These are phyloP conservation scores for Xylaria acuta DNA, from an alignment of 495 filamentous ascomycete genomes.

Conservation along the genomic window DNA sequence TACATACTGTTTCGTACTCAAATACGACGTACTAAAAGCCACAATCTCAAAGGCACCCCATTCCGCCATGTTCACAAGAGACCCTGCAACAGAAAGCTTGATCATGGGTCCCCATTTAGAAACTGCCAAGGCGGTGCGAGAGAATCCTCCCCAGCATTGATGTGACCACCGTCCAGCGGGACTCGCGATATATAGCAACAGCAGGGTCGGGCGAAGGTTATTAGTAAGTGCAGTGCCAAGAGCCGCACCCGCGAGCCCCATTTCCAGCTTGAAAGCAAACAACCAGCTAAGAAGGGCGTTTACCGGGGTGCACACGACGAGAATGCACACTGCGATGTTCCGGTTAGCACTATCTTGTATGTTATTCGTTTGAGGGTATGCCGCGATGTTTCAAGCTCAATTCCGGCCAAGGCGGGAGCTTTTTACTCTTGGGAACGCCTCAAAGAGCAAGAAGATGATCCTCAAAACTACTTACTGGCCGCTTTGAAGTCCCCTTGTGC, in stretches of 20 bases:
- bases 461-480: constrained; percentile 16
- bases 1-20: constrained; percentile 49
- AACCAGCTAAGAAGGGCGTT: constrained; percentile 78
- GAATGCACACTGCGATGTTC: constrained; percentile 60
- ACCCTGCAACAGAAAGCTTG: constrained; percentile 61
- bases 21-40: constrained; percentile 57
- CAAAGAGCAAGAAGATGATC: neutral
- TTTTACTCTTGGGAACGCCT: neutral
- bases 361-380: neutral
- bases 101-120: constrained; percentile 64
- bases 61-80: constrained; percentile 63
- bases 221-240: constrained; percentile 61
- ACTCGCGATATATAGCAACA: constrained; percentile 55
- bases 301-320: constrained; percentile 72
- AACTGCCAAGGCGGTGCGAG: constrained; percentile 51
- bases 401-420: neutral
- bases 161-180: constrained; percentile 47
- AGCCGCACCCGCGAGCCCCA: constrained; percentile 66
- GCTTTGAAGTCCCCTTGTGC: constrained; percentile 76
- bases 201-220: constrained; percentile 57
- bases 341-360: neutral
- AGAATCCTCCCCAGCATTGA: constrained; percentile 65
- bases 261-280: constrained; percentile 68
- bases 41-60: constrained; percentile 64
- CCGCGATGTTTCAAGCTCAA: neutral